Base-by-base conservation (phyloP, 2,329 filamentous ascomycete genomes). In the Cadophora sp. region DNA sequence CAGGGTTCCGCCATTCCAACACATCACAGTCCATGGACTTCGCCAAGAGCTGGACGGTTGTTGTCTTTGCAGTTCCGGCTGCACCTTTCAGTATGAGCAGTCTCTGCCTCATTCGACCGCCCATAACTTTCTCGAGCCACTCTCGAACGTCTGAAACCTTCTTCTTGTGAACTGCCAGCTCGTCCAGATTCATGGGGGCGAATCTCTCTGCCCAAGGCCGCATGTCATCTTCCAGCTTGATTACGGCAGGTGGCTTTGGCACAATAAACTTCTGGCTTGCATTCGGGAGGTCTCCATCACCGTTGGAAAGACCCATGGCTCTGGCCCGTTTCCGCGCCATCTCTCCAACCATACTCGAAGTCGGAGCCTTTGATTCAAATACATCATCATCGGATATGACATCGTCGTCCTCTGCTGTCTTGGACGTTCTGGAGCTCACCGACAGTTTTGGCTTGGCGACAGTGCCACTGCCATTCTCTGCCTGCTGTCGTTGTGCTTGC, bases 131-230 rank as follows among this genome's bases (percentile, higher is more conserved):
- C 53, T 92, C 88, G 40, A 99, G 82, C 94, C 96, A 98, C 68
- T 82, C 85, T 68, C 89, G 87, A 56, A 98, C 94, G 80, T 98
- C 94, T 1, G 88, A 81, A 6, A 98, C 92, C 79, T 99, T 99
- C 75, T 88, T 96, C 82, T 97, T 97, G 79, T 99, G 94, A 22
- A 99, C 95, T 0, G 92, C 95, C 56, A 99, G 83, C 80, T 98
- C 95, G 19, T 94, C 89, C 14, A 97, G 79, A 73, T 87, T 91
- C 2, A 79, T 76, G 0, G 95, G 95, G 1, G 87, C 90, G 79
- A 93, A 98, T 73, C 90, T 88, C 73, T 97, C 94, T 19, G 92
- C 92, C 95, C 95, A 98, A 3, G 95, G 94, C 63, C 91, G 86
- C 60, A 84, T 80, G 72, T 93, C 90, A 43, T 87, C 83, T 60